Evolutionary conservation across 179 eudicot species (phyloP).

Genomic region (Spergularia azorica): DNA sequence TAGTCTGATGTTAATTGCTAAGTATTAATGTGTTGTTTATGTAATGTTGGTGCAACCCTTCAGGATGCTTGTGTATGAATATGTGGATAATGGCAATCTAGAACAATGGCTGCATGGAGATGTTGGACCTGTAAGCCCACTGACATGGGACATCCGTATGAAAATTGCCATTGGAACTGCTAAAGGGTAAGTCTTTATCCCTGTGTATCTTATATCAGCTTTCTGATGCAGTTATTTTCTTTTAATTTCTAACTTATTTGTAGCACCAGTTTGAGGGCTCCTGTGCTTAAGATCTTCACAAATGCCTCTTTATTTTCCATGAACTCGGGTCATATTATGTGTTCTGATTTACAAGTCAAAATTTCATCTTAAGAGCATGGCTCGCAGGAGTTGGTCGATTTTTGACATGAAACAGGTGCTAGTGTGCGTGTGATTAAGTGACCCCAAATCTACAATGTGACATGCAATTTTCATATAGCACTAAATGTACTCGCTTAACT

Average conservation of each 20-base stretch:
- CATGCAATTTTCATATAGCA: neutral
- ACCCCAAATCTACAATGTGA: neutral
- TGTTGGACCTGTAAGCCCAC: slow-evolving; percentile 57
- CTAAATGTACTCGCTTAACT: neutral
- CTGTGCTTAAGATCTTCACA: neutral
- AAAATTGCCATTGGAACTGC: slow-evolving; percentile 87
- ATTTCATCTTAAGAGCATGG: no score
- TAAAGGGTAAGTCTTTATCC: slow-evolving; percentile 56
- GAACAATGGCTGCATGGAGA: slow-evolving; percentile 97
- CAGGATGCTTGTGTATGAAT: slow-evolving; percentile 91
- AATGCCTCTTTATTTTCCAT: no score
- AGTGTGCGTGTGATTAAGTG: neutral
- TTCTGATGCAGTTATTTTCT: neutral
- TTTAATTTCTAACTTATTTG: neutral
- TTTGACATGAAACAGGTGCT: neutral
- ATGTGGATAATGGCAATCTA: slow-evolving; percentile 79
- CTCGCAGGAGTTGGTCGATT: neutral
- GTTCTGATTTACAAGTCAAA: no score
- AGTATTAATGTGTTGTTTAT: slow-evolving; percentile 9
- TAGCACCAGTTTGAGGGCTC: neutral
- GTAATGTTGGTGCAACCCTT: slow-evolving; percentile 16
- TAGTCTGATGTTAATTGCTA: slow-evolving; percentile 10
- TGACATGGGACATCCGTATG: slow-evolving; percentile 81
- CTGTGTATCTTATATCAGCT: neutral
- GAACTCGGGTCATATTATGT: no score